Base-by-base conservation (phyloP, 2,329 filamentous ascomycete genomes). In the Didymellaceae sp. region DNA sequence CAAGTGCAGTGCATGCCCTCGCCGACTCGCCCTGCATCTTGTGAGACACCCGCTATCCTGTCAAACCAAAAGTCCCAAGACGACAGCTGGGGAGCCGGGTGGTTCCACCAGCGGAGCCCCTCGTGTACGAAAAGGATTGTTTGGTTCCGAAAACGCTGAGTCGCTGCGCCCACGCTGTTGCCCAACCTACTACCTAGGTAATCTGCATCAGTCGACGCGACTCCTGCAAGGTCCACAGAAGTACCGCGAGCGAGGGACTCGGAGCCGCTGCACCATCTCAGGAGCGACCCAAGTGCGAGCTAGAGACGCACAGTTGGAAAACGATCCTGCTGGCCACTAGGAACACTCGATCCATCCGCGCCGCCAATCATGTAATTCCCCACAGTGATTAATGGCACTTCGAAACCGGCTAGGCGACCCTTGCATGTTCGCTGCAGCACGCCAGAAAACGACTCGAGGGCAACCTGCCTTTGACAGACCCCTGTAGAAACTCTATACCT, bases 301-400 rank as follows among this genome's bases (percentile, higher is more conserved):
- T 41, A 58, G 39, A 39, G n/a, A 24, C 21, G 46, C 46, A 33
- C 33, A 10, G 21, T 39, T 14, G 24, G 9, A 50, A 50, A 39
- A 22, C 31, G 18, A 25, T 17, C 35, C 31, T 37, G 47, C 48
- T 47, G 21, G 47, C 57, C 63, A 67, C 49, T 65, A 35, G 57
- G 47, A 45, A 26, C 30, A 14, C 51, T 14, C 47, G 31, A 49
- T 54, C 62, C 42, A 55, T 18, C 55, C 55, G 41, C 52, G 11
- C 57, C 53, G 50, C 68, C 66, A 69, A 70, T 67, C 49, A 66
- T 22, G 58, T 62, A 62, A 56, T 47, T 22, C 40, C 38, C 17
- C 40, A 14, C 31, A 8, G 20, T 47, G 45, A 42, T 51, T 49
- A 20, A 45, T 50, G 49, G 48, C 44, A 44, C 26, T 52, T 47